Evolutionary conservation across 1,284 basidiomycete genomes (phyloP), one percentile per base, ranked within the genome.

Genomic region (Apiotrichum montevideense): DNA sequence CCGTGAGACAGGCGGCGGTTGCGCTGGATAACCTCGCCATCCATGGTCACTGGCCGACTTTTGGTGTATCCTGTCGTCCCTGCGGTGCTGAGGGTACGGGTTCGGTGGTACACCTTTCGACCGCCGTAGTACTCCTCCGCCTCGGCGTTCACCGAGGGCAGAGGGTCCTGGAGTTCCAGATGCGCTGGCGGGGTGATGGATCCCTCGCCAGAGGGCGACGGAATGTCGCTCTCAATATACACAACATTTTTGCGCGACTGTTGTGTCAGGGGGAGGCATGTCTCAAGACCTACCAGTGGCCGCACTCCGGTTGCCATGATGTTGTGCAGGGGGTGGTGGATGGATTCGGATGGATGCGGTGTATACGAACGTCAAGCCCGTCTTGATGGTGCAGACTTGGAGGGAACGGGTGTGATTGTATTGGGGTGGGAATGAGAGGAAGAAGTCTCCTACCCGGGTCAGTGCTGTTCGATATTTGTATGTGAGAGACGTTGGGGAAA

Each of bases 51-150:
- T 1, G 75, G 77, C 45, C 73, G 66, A 76, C 73, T 56, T 80
- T 83, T 75, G 62, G 82, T 82, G 72, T 86, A 86, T 13, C 83
- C 84, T 62, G 81, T 50, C 81, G 74, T 65, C 83, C 84, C 48
- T 80, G 85, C 90, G 59, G 84, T 84, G 65, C 88, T 90, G 75
- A 91, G 93, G 1, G 90, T 93, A 65, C 90, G 80, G 32, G 87
- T 84, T 62, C 90, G 85, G 69, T 84, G 84, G 74, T 84, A 87
- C 7, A 85, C 81, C 66, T 90, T 86, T 51, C 81, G 82, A 35
- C 84, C 84, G 46, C 87, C 87, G 67, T 93, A 93, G 78, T 92
- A 93, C 13, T 84, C 83, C n/a, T 84, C 80, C 7, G 90, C 84
- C 57, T 92, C 87, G 57, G 81, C 80, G 66, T 88, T 79, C 58